Percentiles rank a stretch among this genome's conserved stretches.
These are phyloP conservation scores for Pythium pyrilobum DNA, from an alignment of 352 stramenopile genomes.

Conservation along the genomic window DNA sequence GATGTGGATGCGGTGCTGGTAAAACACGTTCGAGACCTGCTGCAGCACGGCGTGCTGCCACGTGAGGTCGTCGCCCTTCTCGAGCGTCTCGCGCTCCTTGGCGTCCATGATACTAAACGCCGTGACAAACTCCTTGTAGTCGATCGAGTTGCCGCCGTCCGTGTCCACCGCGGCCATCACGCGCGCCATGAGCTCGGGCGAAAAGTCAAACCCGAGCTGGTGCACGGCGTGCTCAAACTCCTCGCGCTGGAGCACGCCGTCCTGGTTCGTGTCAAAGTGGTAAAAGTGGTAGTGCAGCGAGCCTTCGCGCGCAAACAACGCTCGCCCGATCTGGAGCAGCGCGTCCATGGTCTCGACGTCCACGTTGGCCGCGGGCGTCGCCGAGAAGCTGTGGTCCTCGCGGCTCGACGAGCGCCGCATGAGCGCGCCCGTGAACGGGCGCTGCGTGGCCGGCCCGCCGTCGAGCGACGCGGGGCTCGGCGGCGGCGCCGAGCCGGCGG, in stretches of 20 bases:
- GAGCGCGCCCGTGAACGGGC: conserved; percentile 25
- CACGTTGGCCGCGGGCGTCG: conserved; percentile 47
- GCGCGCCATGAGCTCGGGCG: conserved; percentile 46
- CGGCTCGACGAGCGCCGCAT: conserved; percentile 47
- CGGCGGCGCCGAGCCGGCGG: neutral
- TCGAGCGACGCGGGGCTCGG: conserved; percentile 17
- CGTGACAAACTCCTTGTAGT: conserved; percentile 91
- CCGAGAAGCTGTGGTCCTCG: conserved; percentile 61
- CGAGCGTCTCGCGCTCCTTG: conserved; percentile 53
- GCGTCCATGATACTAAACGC: conserved; percentile 84
- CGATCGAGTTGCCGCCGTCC: conserved; percentile 85
- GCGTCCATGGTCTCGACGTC: conserved; percentile 81
- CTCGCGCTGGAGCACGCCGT: conserved; percentile 70
- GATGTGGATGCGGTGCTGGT: conserved; percentile 92
- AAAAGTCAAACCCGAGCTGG: conserved; percentile 65
- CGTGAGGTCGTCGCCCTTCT: conserved; percentile 53
- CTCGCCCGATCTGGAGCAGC: conserved; percentile 70
- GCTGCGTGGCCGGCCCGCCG: conserved; percentile 5
- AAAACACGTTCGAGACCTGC: conserved; percentile 92
- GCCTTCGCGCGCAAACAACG: conserved; percentile 63
- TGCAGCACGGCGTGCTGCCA: conserved; percentile 92
- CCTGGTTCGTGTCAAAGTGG: conserved; percentile 80
- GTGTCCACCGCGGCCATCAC: conserved; percentile 86
- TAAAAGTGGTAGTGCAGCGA: conserved; percentile 82
- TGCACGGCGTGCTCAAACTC: conserved; percentile 73